These are phyloP conservation scores for Bisporella sp. DNA, from an alignment of 2,329 filamentous ascomycete species.

Conservation along the genomic window DNA sequence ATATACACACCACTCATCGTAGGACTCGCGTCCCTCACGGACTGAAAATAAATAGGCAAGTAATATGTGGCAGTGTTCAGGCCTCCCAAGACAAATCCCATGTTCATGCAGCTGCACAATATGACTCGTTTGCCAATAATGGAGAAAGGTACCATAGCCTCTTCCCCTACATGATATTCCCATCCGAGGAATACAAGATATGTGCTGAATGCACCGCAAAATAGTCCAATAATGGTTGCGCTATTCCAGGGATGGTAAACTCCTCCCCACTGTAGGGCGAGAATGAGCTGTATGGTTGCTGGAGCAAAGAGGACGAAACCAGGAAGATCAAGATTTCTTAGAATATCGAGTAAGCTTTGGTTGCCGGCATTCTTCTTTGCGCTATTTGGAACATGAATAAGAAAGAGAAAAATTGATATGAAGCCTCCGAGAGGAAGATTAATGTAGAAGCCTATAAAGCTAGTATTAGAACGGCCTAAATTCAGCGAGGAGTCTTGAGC, in stretches of 20 bases:
- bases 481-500: neutral
- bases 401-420: neutral
- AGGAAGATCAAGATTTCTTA: slow-evolving; percentile 23
- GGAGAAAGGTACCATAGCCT: slow-evolving; percentile 18
- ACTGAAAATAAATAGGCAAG: slow-evolving; percentile 28
- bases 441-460: slow-evolving; percentile 28
- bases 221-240: slow-evolving; percentile 16
- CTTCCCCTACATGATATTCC: slow-evolving; percentile 18
- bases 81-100: slow-evolving; percentile 2
- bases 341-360: neutral
- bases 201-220: slow-evolving; percentile 8
- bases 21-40: slow-evolving; percentile 19
- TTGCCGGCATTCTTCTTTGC: neutral
- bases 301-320: slow-evolving; percentile 26
- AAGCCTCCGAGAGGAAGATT: slow-evolving; percentile 30
- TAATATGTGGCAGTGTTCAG: slow-evolving; percentile 16
- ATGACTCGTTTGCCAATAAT: slow-evolving; percentile 17
- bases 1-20: slow-evolving; percentile 20
- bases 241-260: slow-evolving; percentile 23
- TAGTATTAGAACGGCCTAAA: neutral
- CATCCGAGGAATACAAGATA: slow-evolving; percentile 15
- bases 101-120: slow-evolving; percentile 5
- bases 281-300: slow-evolving; percentile 25
- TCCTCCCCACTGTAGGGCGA: slow-evolving; percentile 28
- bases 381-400: neutral